Conservation (phyloP, 495 filamentous ascomycete genomes). For the Penicillium bialowiezense region DNA sequence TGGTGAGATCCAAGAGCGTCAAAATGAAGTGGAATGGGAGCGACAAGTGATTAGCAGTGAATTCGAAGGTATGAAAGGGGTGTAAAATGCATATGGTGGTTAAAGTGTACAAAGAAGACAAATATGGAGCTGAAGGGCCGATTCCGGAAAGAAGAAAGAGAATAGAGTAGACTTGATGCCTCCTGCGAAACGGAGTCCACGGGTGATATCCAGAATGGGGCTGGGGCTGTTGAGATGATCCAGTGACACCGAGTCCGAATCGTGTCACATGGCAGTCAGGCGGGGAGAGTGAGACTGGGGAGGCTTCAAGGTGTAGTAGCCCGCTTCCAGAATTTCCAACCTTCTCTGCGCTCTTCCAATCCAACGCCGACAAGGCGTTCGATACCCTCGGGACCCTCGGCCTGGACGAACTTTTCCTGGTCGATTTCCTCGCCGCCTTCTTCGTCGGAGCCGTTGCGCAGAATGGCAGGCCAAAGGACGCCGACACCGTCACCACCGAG, state of each 20-base stretch:
- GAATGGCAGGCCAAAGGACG: conserved; percentile 84
- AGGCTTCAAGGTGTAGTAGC: conserved; percentile 11
- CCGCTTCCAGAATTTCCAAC: conserved; percentile 92
- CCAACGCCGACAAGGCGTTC: conserved; percentile 63
- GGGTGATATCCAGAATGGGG: too few species aligned
- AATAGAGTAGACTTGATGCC: too few species aligned
- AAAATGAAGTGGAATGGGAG: too few species aligned
- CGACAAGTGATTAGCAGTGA: not conserved
- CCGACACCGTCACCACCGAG: conserved; percentile 90
- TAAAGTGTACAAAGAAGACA: conserved; percentile 28
- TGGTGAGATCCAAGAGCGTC: too few species aligned
- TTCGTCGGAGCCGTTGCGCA: conserved; percentile 69
- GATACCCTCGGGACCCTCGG: conserved; percentile 74
- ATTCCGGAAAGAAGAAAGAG: too few species aligned
- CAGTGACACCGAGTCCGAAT: too few species aligned
- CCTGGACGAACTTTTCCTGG: conserved; percentile 83
- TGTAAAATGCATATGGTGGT: conserved; percentile 20
- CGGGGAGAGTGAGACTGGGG: too few species aligned
- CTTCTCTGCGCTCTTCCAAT: conserved; percentile 66
- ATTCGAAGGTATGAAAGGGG: conserved; percentile 3
- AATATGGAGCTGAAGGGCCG: too few species aligned
- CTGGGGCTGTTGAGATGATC: too few species aligned
- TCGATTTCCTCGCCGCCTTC: conserved; percentile 89
- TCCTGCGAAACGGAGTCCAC: too few species aligned
- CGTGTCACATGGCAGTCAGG: not conserved